These are phyloP conservation scores for Colletotrichum graminicola DNA, from an alignment of 2,329 filamentous ascomycete genomes.

Conservation along the genomic window DNA sequence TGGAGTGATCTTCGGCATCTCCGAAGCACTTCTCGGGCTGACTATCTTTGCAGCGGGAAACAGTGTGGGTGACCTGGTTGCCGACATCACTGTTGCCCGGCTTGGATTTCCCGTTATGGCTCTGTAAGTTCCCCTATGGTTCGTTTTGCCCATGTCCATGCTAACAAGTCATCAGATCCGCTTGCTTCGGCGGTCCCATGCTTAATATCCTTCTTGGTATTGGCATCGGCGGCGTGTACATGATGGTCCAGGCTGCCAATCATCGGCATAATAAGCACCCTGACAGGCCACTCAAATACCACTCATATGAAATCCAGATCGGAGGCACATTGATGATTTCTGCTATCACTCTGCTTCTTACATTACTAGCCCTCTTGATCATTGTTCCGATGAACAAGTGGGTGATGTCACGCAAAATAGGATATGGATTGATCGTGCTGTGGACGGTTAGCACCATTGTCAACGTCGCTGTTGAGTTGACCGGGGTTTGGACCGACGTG, in stretches of 20 bases:
- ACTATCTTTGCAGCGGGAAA: constrained; percentile 98
- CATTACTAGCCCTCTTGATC: constrained; percentile 81
- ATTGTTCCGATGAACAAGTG: constrained; percentile 88
- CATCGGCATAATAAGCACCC: constrained; percentile 76
- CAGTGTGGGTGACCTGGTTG: constrained; percentile 92
- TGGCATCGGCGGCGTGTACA: constrained; percentile 89
- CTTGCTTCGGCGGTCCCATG: constrained; percentile 98
- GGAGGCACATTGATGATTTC: constrained; percentile 88
- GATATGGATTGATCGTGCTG: constrained; percentile 81
- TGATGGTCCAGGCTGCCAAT: constrained; percentile 80
- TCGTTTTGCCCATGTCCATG: constrained; percentile 8
- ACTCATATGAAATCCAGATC: constrained; percentile 85
- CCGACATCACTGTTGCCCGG: constrained; percentile 92
- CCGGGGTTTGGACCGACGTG: constrained; percentile 62
- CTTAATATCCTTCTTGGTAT: constrained; percentile 96
- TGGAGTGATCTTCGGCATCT: constrained; percentile 92
- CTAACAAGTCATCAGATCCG: constrained; percentile 66
- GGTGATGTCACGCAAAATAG: constrained; percentile 86
- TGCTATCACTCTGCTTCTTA: constrained; percentile 84
- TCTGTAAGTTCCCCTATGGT: constrained; percentile 57
- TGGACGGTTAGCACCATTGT: constrained; percentile 85
- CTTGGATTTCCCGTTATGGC: constrained; percentile 98
- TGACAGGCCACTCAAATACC: constrained; percentile 72
- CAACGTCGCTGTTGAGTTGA: constrained; percentile 85
- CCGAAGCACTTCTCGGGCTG: constrained; percentile 92